A percentile compares a stretch with the other conserved stretches of the same genome.
These are phyloP conservation scores for Phytopythium montanum DNA, from an alignment of 352 stramenopile species.

Conservation along the genomic window DNA sequence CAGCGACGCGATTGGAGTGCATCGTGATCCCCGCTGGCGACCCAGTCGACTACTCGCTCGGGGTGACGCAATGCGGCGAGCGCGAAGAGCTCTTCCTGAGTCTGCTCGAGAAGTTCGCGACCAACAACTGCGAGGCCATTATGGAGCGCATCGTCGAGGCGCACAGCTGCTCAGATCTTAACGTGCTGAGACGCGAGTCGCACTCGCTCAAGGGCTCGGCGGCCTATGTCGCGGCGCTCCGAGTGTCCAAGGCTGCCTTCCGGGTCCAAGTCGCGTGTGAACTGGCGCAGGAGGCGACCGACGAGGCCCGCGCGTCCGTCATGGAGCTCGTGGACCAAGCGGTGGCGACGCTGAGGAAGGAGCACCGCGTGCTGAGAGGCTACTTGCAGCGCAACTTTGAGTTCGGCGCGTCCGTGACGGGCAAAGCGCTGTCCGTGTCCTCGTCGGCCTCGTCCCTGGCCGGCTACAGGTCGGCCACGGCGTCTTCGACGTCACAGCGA, in stretches of 20 bases:
- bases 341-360: slow-evolving; percentile 46
- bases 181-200: slow-evolving; percentile 52
- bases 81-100: slow-evolving; percentile 77
- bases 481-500: neutral
- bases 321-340: slow-evolving; percentile 38
- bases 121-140: slow-evolving; percentile 46
- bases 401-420: slow-evolving; percentile 28
- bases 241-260: slow-evolving; percentile 79
- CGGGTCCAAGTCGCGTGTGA: slow-evolving; percentile 76
- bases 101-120: slow-evolving; percentile 73
- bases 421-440: neutral
- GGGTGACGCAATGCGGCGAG: slow-evolving; percentile 76
- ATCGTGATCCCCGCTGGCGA: slow-evolving; percentile 75
- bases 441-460: neutral
- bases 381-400: slow-evolving; percentile 83
- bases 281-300: slow-evolving; percentile 40
- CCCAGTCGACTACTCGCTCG: slow-evolving; percentile 72
- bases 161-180: slow-evolving; percentile 41
- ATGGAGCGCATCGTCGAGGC: slow-evolving; percentile 54
- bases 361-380: slow-evolving; percentile 57
- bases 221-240: slow-evolving; percentile 70
- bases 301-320: slow-evolving; percentile 13
- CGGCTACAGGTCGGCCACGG: neutral
- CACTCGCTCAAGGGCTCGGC: slow-evolving; percentile 83
- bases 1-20: slow-evolving; percentile 9